A percentile compares a stretch with the other conserved stretches of the same genome.
Evolutionary conservation across 495 filamentous ascomycete species (phyloP).

Genomic region (Lophiotrema nucula): DNA sequence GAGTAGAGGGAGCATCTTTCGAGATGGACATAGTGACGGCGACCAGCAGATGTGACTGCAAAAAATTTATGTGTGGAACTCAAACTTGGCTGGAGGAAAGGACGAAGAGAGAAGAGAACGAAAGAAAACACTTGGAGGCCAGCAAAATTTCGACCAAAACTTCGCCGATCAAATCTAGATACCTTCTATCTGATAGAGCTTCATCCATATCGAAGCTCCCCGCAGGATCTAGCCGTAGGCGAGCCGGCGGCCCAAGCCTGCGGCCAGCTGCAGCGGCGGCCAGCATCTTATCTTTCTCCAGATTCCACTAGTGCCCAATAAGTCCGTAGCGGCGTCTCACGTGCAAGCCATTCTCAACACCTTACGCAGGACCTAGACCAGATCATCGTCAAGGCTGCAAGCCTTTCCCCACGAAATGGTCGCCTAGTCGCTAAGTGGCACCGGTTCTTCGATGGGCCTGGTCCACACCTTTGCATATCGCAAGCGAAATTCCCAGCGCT

Average conservation of each 20-base stretch:
- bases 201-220: not conserved
- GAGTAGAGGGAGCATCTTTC: constrained; percentile 13
- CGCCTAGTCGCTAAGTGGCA: constrained; percentile 10
- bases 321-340: not conserved
- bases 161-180: no score
- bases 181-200: not conserved
- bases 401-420: constrained; percentile 10
- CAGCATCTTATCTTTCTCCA: not conserved
- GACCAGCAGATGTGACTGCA: no score
- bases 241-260: constrained; percentile 5
- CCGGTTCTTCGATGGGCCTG: not conserved
- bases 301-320: not conserved
- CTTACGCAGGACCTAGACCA: not conserved
- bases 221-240: constrained; percentile 1
- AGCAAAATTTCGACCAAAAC: no score
- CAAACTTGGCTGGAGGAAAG: no score
- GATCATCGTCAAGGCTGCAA: not conserved
- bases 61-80: no score
- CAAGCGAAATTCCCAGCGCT: constrained; percentile 1
- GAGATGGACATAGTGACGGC: constrained; percentile 8
- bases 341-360: not conserved
- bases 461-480: not conserved
- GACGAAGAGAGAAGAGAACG: no score
- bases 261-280: constrained; percentile 4
- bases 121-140: no score